phyloP scores from a whole-genome alignment of 2,329 filamentous ascomycete species.

The Tolypocladium tropicale region DNA sequence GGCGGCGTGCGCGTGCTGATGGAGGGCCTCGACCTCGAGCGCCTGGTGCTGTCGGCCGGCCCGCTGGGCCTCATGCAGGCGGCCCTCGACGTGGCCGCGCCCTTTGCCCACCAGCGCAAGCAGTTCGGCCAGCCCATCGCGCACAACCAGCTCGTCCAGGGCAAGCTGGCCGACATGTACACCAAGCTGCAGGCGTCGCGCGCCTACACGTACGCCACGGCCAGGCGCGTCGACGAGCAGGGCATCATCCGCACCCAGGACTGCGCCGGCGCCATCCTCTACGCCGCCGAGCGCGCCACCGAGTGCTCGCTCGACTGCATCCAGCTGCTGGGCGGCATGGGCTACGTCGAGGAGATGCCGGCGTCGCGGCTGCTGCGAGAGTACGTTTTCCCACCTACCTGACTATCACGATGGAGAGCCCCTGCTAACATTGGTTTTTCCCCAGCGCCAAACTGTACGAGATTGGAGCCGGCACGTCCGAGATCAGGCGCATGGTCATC shows the following conservation, averaged over 20 bases:
- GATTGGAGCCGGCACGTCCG: slow-evolving; percentile 92
- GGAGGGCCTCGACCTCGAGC: slow-evolving; percentile 91
- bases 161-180: slow-evolving; percentile 93
- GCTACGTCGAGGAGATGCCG: slow-evolving; percentile 91
- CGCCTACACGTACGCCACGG: slow-evolving; percentile 83
- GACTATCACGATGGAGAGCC: no score
- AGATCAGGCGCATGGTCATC: slow-evolving; percentile 90
- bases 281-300: slow-evolving; percentile 82
- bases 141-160: slow-evolving; percentile 88
- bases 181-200: slow-evolving; percentile 77
- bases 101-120: slow-evolving; percentile 79
- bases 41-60: slow-evolving; percentile 82
- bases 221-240: slow-evolving; percentile 67
- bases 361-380: slow-evolving; percentile 74
- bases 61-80: slow-evolving; percentile 94
- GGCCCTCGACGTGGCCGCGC: slow-evolving; percentile 72
- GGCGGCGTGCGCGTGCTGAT: slow-evolving; percentile 84
- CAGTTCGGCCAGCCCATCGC: slow-evolving; percentile 85
- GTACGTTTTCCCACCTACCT: slow-evolving; percentile 29
- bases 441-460: slow-evolving; percentile 70
- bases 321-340: slow-evolving; percentile 89
- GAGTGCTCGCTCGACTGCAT: slow-evolving; percentile 82
- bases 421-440: slow-evolving; percentile 17
- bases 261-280: slow-evolving; percentile 88
- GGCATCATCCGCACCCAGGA: slow-evolving; percentile 73